Conservation (phyloP, 129 eudicot species). For the Artemisia argyi region DNA sequence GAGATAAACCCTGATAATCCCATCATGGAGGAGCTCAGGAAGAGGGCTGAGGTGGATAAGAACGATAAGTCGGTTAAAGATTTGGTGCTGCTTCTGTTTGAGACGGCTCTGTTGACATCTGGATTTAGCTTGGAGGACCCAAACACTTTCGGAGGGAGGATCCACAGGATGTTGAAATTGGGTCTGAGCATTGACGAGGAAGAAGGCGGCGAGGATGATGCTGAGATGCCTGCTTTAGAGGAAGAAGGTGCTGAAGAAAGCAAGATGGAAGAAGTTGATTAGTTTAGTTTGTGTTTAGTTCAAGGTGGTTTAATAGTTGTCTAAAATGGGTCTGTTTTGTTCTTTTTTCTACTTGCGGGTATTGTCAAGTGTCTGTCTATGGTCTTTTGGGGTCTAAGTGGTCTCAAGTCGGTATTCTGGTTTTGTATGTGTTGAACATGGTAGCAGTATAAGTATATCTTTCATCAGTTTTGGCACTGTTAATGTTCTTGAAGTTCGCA, state of each 20-base stretch:
- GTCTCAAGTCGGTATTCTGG: no score
- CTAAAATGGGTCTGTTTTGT: not conserved
- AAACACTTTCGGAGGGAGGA: slow-evolving; percentile 70
- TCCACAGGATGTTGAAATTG: slow-evolving; percentile 85
- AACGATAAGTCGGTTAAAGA: slow-evolving; percentile 83
- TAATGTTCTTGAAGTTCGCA: no score
- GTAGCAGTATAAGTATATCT: not conserved
- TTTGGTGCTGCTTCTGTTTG: slow-evolving; percentile 65
- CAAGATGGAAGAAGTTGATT: slow-evolving; percentile 96
- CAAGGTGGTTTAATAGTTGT: not conserved
- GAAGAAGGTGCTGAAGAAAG: slow-evolving; percentile 78
- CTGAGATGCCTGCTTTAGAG: slow-evolving; percentile 78
- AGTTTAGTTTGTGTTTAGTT: not conserved
- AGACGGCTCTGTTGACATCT: slow-evolving; percentile 84
- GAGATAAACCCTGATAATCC: slow-evolving; percentile 91
- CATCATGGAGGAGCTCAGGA: slow-evolving; percentile 89
- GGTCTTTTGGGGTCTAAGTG: not conserved
- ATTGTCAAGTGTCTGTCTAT: not conserved
- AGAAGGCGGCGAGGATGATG: slow-evolving; percentile 61
- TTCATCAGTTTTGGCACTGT: no score
- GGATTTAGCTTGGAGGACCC: slow-evolving; percentile 92
- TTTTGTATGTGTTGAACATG: not conserved
- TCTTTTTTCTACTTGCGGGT: not conserved
- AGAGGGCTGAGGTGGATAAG: slow-evolving; percentile 84
- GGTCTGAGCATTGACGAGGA: slow-evolving; percentile 85